These are phyloP conservation scores for Ceratocystis cubensis DNA, from an alignment of 2,329 filamentous ascomycete genomes.

Conservation along the genomic window DNA sequence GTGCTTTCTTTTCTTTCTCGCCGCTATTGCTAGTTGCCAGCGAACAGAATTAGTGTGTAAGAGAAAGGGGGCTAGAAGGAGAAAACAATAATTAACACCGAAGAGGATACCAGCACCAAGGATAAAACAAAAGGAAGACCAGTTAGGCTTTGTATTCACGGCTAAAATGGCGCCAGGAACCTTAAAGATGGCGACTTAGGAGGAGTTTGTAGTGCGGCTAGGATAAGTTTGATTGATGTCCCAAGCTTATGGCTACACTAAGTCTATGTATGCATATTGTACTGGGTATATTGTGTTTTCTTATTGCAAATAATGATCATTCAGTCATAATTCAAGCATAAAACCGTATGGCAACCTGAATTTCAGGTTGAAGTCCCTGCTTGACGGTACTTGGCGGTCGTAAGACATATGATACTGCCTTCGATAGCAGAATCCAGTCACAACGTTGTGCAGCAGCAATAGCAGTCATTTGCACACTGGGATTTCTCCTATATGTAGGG, in stretches of 20 bases:
- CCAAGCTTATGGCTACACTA: too few relatives aligned
- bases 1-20: too few relatives aligned
- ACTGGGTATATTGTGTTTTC: neutral
- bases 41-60: neutral
- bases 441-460: too few relatives aligned
- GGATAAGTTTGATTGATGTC: too few relatives aligned
- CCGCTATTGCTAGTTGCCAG: neutral
- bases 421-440: too few relatives aligned
- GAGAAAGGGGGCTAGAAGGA: neutral
- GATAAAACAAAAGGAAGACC: neutral
- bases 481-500: too few relatives aligned
- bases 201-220: too few relatives aligned
- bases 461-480: too few relatives aligned
- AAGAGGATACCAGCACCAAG: neutral
- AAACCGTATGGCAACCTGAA: too few relatives aligned
- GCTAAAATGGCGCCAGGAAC: constrained; percentile 7
- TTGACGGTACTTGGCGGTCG: too few relatives aligned
- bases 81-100: neutral
- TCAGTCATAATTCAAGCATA: neutral
- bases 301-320: neutral
- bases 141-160: neutral
- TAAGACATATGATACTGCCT: too few relatives aligned
- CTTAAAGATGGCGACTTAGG: neutral
- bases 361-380: too few relatives aligned
- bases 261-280: neutral